Evolutionary conservation across 768 basidiomycete genomes (phyloP).

Genomic region (Gyrodon lividus): DNA sequence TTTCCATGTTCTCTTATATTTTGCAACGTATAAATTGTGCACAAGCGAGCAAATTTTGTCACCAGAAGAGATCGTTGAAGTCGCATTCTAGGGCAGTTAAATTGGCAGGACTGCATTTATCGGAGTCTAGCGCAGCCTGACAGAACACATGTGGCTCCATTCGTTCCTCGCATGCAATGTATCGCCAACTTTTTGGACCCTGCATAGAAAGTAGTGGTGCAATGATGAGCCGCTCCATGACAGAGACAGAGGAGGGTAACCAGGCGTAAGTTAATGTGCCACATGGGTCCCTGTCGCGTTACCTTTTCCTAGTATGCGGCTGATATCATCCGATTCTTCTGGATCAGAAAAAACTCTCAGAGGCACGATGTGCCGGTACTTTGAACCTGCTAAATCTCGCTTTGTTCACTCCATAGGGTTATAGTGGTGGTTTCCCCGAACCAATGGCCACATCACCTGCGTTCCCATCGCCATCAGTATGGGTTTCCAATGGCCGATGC

Average conservation of each 20-base stretch:
- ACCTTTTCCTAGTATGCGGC: constrained; percentile 6
- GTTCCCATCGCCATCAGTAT: constrained; percentile 14
- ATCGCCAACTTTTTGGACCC: background rate
- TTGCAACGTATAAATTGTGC: background rate
- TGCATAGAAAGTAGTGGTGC: constrained; percentile 6
- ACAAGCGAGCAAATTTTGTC: background rate
- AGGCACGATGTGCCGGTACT: background rate
- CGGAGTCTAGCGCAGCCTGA: background rate
- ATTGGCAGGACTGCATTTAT: constrained; percentile 1
- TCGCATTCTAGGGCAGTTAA: constrained; percentile 9
- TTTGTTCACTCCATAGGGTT: constrained; percentile 24
- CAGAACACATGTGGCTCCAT: constrained; percentile 6
- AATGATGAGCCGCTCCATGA: constrained; percentile 5
- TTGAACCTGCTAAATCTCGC: constrained; percentile 19
- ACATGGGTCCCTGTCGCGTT: constrained; percentile 11
- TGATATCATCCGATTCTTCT: constrained; percentile 1
- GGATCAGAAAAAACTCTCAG: background rate
- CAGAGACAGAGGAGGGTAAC: constrained; percentile 2
- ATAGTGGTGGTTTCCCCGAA: constrained; percentile 14
- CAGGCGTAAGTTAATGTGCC: constrained; percentile 10
- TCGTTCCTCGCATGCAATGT: background rate
- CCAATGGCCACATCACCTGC: constrained; percentile 8
- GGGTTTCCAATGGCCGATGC: constrained; percentile 1
- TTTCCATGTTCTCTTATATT: background rate
- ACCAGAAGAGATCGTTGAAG: constrained; percentile 7